Base-by-base conservation (phyloP, 2,329 filamentous ascomycete species). In the Stagonosporopsis cucurbitacearum region DNA sequence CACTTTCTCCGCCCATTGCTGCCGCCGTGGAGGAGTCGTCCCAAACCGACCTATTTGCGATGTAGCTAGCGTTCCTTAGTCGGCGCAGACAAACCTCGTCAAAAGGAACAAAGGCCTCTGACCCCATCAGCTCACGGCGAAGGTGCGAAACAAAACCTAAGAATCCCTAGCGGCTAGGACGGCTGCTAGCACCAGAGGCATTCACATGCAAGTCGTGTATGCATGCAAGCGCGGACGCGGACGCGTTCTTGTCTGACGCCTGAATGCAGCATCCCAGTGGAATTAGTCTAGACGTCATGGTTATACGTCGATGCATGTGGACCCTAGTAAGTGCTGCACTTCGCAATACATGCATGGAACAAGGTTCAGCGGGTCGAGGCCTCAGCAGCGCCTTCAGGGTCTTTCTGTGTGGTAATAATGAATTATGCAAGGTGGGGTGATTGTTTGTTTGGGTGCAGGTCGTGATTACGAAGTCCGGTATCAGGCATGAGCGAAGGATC, bases 261-360 rank as follows among this genome's bases (percentile, higher is more conserved):
- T 50, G 46, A 50, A 51, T 53, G 42, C 52, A 42, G 52, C 6
- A 20, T 33, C 12, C 19, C 26, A 20, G 19, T 8, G 11, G 13
- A 20, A 45, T 57, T 64, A 69, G 63, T 70, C 67, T 70, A 59
- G 47, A 71, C 70, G 70, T 71, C 70, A 72, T 71, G 30, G 58
- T 70, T 67, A 59, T 58, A 47, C 20, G 19, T 49, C 19, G 53
- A 59, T 52, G 54, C 30, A 43, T 61, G 58, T 59, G 50, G 51
- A 53, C 46, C 54, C 43, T 60, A 51, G 52, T 51, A 43, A 48
- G 44, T 54, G 53, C 41, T 42, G 52, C 54, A 41, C 35, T 49
- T 53, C 37, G 42, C 32, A 51, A 43, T 37, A n/a, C 25, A 9
- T 41, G 46, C 47, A 51, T 51, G n/a, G 41, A 42, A 47, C 42